Base-by-base conservation (phyloP, 768 basidiomycete genomes). In the Serpula lacrymans region DNA sequence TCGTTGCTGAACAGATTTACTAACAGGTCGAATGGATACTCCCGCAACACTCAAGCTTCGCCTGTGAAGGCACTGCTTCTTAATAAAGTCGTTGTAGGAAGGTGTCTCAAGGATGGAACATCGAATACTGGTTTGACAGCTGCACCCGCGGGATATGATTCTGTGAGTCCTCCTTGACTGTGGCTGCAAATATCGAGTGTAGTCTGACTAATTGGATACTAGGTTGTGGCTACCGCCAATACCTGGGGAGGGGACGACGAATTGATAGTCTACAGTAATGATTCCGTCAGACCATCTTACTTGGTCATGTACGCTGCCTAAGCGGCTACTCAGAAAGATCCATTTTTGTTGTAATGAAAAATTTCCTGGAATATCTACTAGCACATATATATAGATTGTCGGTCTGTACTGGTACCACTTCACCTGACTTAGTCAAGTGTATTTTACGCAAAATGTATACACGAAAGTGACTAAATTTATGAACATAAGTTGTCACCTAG, bases 181-280 rank as follows among this genome's bases (percentile, higher is more conserved):
- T n/a, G n/a, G n/a, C n/a, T n/a, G n/a, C 11, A 29, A 9, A 33
- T 18, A 14, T 33, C 31, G 14, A 14, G n/a, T n/a, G n/a, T n/a
- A n/a, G n/a, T 6, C 31, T 33, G 31, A 33, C 18, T 17, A 39
- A 34, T 34, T 9, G 23, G 43, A n/a, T 18, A 84, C 82, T 79
- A 84, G 20, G 67, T 85, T 32, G 82, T 77, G 5, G 82, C 84
- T 62, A 62, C 64, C 20, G 37, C 28, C 7, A 74, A 73, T 42
- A n/a, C n/a, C n/a, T n/a, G n/a, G n/a, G 82, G 82, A 12, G 80
- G 76, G 21, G 74, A 85, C 34, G 84, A 86, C 50, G 84, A 86
- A 50, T 58, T 84, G 18, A 73, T 86, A 6, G 81, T 84, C 21
- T 86, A 85, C 51, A 63, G 66, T 30, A 82, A 85, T 57, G 79